A percentile compares a stretch with the other conserved stretches of the same genome.
phyloP scores from a whole-genome alignment of 2,329 filamentous ascomycete genomes.

The Plenodomus biglobosus region DNA sequence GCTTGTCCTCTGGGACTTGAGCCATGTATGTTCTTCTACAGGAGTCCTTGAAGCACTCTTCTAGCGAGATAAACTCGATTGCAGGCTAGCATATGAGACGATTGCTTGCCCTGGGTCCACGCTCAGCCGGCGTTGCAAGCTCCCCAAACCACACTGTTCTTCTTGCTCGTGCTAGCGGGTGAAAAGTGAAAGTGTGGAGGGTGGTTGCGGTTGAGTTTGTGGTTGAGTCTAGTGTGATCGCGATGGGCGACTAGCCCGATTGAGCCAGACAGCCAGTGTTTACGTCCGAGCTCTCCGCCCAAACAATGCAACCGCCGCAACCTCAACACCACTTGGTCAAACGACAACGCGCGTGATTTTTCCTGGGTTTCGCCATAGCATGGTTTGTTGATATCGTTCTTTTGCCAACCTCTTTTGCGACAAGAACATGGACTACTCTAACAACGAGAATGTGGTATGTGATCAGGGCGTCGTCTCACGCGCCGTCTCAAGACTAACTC shows the following conservation, averaged over 20 bases:
- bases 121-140: too few relatives aligned
- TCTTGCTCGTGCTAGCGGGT: too few relatives aligned
- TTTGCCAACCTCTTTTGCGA: slow-evolving; percentile 7
- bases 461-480: slow-evolving; percentile 3
- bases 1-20: too few relatives aligned
- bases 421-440: slow-evolving; percentile 23
- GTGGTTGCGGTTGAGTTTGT: too few relatives aligned
- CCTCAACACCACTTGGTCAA: neutral
- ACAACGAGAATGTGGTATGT: slow-evolving; percentile 38
- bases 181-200: too few relatives aligned
- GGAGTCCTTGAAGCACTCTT: too few relatives aligned
- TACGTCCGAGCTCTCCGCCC: neutral
- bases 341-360: slow-evolving; percentile 5
- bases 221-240: too few relatives aligned
- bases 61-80: too few relatives aligned
- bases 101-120: too few relatives aligned
- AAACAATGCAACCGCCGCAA: neutral
- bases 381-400: slow-evolving; percentile 13
- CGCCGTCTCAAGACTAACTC: slow-evolving; percentile 14
- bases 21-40: too few relatives aligned
- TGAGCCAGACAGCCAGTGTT: neutral
- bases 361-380: slow-evolving; percentile 4
- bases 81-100: too few relatives aligned
- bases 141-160: too few relatives aligned
- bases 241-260: neutral